Conservation (phyloP, 179 eudicot genomes). For the Amaranthus tricolor region DNA sequence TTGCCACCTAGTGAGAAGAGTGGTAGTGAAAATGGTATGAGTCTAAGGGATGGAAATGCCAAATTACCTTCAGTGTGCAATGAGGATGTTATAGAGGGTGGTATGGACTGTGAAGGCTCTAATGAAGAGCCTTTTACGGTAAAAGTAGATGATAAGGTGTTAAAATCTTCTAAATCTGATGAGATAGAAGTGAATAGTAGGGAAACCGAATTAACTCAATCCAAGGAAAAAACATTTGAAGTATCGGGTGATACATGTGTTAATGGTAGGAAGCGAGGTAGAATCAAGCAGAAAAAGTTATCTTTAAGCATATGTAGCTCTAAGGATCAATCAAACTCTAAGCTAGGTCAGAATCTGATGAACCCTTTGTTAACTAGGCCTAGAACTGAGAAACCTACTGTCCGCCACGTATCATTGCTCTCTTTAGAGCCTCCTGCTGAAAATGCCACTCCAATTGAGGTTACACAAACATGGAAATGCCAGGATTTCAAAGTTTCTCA, state of each 20-base stretch:
- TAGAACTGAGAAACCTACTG: slow-evolving; percentile 29
- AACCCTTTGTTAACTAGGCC: slow-evolving; percentile 29
- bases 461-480: slow-evolving; percentile 63
- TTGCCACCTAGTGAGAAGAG: slow-evolving; percentile 30
- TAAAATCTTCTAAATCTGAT: slow-evolving; percentile 33
- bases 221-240: slow-evolving; percentile 37
- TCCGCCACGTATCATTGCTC: slow-evolving; percentile 30
- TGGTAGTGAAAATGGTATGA: slow-evolving; percentile 31
- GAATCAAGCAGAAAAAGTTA: slow-evolving; percentile 75
- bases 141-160: slow-evolving; percentile 39
- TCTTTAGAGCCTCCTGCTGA: slow-evolving; percentile 35
- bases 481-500: slow-evolving; percentile 61
- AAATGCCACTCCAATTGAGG: slow-evolving; percentile 35
- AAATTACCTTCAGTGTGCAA: slow-evolving; percentile 27
- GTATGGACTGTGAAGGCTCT: slow-evolving; percentile 36
- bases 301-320: slow-evolving; percentile 63
- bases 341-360: slow-evolving; percentile 42
- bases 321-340: slow-evolving; percentile 61
- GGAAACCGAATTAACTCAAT: slow-evolving; percentile 40
- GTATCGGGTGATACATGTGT: slow-evolving; percentile 36
- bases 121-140: slow-evolving; percentile 29
- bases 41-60: slow-evolving; percentile 27
- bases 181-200: slow-evolving; percentile 34
- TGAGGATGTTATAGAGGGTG: slow-evolving; percentile 33
- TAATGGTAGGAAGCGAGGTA: slow-evolving; percentile 65